Evolutionary conservation across 139 green algal species (phyloP), one percentile per base, ranked within the genome.

Genomic region (Chlorella sp.): DNA sequence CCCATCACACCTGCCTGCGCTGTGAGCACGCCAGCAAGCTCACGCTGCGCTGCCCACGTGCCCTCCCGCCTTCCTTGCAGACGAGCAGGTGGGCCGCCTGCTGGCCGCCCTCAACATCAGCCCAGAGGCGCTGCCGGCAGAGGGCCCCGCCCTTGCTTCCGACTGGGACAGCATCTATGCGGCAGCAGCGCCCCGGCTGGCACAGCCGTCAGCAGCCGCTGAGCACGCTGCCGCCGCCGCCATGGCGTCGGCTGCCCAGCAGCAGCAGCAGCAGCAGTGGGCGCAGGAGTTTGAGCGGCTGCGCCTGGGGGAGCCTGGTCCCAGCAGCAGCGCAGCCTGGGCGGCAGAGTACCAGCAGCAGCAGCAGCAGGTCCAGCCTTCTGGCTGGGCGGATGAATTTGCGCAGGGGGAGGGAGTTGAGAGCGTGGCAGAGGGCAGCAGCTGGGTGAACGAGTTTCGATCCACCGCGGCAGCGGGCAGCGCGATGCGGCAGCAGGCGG

Each of bases 71-170:
- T 51, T 4, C 70, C 46, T 41, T 56, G 72, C 70, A 43, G 26
- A 80, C 26, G 44, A 56, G 58, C 92, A 96, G 91, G 94, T 97
- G 56, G 83, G 48, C 36, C 60, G 79, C 6, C 90, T 97, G 86
- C 89, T 97, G n/a, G 77, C 72, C 19, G 95, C 92, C 0, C 81
- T 97, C 22, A 81, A 90, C 67, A 96, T 98, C 73, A 87, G 96
- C 72, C 89, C 95, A 1, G 11, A 24, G 36, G 75, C 86, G 34
- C 90, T 96, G 54, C 93, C 93, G 1, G 86, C 91, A 6, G 76
- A 9, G 46, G 89, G 68, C 22, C 76, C 13, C 40, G 40, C 16
- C 26, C 58, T 60, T 28, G 30, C 79, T 1, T 70, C 85, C 62
- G 44, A 46, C 69, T 93, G 87, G 84, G 88, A 93, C n/a, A 38